Evolutionary conservation across 2,329 filamentous ascomycete species (phyloP), one percentile per base, ranked within the genome.

Genomic region (Ambrosiella beaveri): DNA sequence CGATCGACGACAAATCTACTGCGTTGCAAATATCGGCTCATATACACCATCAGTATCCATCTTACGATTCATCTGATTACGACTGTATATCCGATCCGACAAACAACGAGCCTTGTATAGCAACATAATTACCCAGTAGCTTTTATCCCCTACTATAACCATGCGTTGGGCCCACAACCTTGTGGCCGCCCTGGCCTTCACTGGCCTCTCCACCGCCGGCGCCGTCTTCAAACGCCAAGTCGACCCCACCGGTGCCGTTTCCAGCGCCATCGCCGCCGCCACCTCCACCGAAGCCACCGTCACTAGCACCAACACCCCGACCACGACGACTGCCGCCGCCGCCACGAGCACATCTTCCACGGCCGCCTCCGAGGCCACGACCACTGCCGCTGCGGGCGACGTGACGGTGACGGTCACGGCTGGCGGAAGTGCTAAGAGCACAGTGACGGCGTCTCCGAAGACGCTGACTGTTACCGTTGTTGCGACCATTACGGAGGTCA

Each of bases 381-480:
- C 45, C 12, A 54, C 55, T n/a, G 51, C 49, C 15, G 6, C 52
- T 45, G 56, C 54, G n/a, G 55, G 15, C 17, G 58, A 62, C 19
- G 61, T 62, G 54, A 63, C 61, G 11, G 64, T 62, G 7, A 64
- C 51, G 27, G 60, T 62, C 47, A 61, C 59, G 6, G 27, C 19
- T 15, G 56, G 45, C 13, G 38, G 44, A 44, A 38, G 41, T 35
- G 59, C 37, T 17, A 57, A 56, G 38, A 51, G 56, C 36, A 63
- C 59, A 5, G 51, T 63, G 15, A 62, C 60, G 3, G 47, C 63
- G 38, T 62, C 62, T 53, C 67, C 68, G 2, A 64, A 65, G 40
- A 68, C 64, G 62, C 62, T 61, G 11, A 63, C 63, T 15, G 68
- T 66, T 2, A 70, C 68, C 6, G 59, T 68, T 35, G 64, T 66